phyloP scores from a whole-genome alignment of 2,329 filamentous ascomycete species.

The Nannizzia gypsea region DNA sequence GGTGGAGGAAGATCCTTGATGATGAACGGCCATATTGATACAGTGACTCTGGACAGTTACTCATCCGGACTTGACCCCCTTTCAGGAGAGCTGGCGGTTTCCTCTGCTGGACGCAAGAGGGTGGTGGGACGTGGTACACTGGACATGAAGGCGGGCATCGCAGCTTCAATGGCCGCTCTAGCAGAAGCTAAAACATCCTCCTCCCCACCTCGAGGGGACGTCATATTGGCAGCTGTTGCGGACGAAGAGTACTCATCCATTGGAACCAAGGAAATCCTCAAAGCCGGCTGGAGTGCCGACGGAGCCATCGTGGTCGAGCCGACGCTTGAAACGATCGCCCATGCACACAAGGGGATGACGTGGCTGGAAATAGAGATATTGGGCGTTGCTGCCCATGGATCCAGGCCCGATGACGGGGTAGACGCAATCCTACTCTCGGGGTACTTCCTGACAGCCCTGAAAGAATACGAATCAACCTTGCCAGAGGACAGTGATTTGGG shows the following conservation, averaged over 20 bases:
- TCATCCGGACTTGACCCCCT: constrained; percentile 32
- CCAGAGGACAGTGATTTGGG: constrained; percentile 27
- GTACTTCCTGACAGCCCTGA: constrained; percentile 37
- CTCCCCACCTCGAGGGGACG: constrained; percentile 33
- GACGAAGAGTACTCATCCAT: constrained; percentile 43
- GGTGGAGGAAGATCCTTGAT: constrained; percentile 40
- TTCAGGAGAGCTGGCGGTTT: constrained; percentile 24
- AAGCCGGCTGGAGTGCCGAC: constrained; percentile 43
- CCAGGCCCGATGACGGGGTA: constrained; percentile 32
- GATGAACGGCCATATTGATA: constrained; percentile 45
- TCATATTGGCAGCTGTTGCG: constrained; percentile 43
- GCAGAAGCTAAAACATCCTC: constrained; percentile 26
- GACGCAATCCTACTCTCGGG: constrained; percentile 42
- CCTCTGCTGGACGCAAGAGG: not conserved
- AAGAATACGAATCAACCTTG: constrained; percentile 32
- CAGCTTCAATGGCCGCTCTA: constrained; percentile 36
- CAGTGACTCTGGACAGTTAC: constrained; percentile 40
- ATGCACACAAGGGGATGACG: constrained; percentile 41
- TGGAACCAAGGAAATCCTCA: constrained; percentile 41
- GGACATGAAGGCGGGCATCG: constrained; percentile 44
- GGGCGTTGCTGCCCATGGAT: constrained; percentile 28
- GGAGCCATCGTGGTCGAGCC: constrained; percentile 42
- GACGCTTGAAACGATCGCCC: constrained; percentile 33
- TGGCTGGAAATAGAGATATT: constrained; percentile 27
- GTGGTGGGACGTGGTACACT: constrained; percentile 36